These are phyloP conservation scores for Diplosphaera chodatii DNA, from an alignment of 139 green algal species.

Conservation along the genomic window DNA sequence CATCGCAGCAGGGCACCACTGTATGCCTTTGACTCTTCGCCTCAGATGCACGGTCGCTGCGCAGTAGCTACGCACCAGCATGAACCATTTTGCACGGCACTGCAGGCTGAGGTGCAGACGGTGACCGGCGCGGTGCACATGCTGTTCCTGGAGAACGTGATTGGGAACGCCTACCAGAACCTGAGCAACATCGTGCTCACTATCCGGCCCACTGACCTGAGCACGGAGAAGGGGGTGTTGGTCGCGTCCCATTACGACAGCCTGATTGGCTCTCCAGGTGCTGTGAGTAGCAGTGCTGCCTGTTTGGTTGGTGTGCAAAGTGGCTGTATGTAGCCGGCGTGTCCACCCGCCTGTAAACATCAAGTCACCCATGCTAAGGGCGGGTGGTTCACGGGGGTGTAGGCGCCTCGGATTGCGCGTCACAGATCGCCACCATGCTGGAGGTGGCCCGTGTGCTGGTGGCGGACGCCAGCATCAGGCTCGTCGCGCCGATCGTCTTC, in stretches of 20 bases:
- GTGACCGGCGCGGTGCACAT: conserved; percentile 32
- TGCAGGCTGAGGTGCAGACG: conserved; percentile 2
- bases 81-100: too few relatives aligned
- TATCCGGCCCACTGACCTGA: conserved; percentile 17
- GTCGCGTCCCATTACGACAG: conserved; percentile 44
- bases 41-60: too few relatives aligned
- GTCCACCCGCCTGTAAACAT: too few relatives aligned
- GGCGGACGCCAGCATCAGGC: conserved; percentile 11
- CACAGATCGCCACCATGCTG: conserved; percentile 49
- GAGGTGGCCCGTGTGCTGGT: conserved; percentile 50
- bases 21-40: too few relatives aligned
- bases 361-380: too few relatives aligned
- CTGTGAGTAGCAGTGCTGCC: too few relatives aligned
- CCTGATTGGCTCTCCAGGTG: conserved; percentile 27
- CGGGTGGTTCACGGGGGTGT: too few relatives aligned
- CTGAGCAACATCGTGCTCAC: conserved; percentile 49
- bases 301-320: too few relatives aligned
- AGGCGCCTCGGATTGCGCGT: conserved; percentile 48
- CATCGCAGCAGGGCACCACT: too few relatives aligned
- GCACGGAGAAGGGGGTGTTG: conserved; percentile 21
- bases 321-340: too few relatives aligned
- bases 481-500: conserved; percentile 49
- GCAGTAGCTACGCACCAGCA: too few relatives aligned
- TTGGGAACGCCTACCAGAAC: conserved; percentile 59
- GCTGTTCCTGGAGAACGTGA: conserved; percentile 34